Evolutionary conservation across 1,139 yeast genomes (phyloP), one percentile per base, ranked within the genome.

Genomic region (Yamadazyma buinensis): DNA sequence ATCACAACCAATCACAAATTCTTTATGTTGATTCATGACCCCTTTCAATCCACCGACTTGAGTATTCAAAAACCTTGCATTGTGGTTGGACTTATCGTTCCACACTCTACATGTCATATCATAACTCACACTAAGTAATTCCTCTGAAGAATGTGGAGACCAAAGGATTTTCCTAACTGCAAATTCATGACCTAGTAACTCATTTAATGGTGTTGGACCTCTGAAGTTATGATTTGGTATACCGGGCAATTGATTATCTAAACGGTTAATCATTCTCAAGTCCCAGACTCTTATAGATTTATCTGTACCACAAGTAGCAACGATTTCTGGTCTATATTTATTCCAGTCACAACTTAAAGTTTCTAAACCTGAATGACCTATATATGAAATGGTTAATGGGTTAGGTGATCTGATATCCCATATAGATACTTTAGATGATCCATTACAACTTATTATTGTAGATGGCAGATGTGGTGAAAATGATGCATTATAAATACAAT

Each of bases 1-100:
- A 59, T 92, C 97, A 43, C 92, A 83, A n/a, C 95, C 97, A 45
- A 85, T 77, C 2, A 84, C 97, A 61, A 92, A 92, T 63, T 92
- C 98, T 26, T 78, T 72, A 59, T 92, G 97, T 31, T 60, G 63
- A 22, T 72, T 69, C 67, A 87, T 84, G n/a, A 75, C 71, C 7
- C 75, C 77, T 26, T 68, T 59, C 36, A 79, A 66, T 31, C 72
- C 66, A 34, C 76, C 68, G 6, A 46, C 47, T 3, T 48, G 51
- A 9, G 55, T 45, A 39, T 58, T 62, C 45, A 70, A 52, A 40
- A 71, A 72, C 15, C 79, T 59, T 2, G 77, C 76, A 33, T 65
- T 58, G 36, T 72, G 74, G 39, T 73, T 77, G 11, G 84, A 73
- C 36, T 71, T 67, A 55, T 87, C 96, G 30, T 69, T 62, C 97